Conservation (phyloP, 768 basidiomycete genomes). For the Naganishia vishniacii region DNA sequence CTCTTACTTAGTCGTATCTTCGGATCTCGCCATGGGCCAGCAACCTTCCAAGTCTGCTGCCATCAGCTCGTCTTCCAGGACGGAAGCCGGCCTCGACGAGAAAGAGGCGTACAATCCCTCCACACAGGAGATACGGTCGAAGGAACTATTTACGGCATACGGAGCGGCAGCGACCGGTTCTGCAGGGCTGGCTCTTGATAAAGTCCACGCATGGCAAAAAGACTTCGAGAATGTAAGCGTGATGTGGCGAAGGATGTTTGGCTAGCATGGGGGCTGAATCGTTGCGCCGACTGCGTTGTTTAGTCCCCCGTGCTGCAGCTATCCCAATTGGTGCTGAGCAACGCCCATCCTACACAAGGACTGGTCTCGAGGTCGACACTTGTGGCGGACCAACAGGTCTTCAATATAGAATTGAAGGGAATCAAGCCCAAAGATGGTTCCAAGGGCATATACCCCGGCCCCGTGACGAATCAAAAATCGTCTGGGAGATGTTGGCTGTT, state of each 20-base stretch:
- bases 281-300: no score
- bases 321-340: constrained; percentile 42
- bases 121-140: background rate
- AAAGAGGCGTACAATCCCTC: background rate
- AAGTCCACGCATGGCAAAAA: constrained; percentile 36
- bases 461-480: constrained; percentile 78
- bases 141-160: constrained; percentile 9
- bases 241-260: no score
- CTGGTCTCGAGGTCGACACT: constrained; percentile 38
- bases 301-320: constrained; percentile 40
- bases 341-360: constrained; percentile 39
- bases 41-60: constrained; percentile 26
- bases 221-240: constrained; percentile 36
- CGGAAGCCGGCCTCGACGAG: constrained; percentile 7
- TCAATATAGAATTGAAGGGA: constrained; percentile 63
- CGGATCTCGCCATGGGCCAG: constrained; percentile 25
- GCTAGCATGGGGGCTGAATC: no score
- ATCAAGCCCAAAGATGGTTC: constrained; percentile 25
- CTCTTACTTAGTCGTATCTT: no score
- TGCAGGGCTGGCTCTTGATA: constrained; percentile 29
- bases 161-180: background rate
- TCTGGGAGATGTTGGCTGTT: constrained; percentile 95
- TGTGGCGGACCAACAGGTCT: constrained; percentile 53
- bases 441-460: constrained; percentile 68
- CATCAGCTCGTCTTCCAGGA: background rate